Conservation (phyloP, 2,329 filamentous ascomycete species). For the Xylariaceae sp. region DNA sequence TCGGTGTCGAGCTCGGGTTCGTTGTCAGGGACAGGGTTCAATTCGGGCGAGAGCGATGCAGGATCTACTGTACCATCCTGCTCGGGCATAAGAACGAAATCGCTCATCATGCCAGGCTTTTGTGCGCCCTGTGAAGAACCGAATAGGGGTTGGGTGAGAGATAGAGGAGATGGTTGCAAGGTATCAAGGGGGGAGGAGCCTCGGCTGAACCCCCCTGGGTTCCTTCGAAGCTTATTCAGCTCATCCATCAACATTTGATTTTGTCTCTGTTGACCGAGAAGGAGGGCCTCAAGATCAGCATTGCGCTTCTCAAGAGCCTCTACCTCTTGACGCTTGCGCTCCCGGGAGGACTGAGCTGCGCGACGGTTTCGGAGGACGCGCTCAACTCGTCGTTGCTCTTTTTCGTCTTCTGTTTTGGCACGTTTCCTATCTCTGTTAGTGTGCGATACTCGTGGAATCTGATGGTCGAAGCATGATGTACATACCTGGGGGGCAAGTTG, state of each 20-base stretch:
- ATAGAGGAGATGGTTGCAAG: slow-evolving; percentile 44
- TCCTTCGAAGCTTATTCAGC: slow-evolving; percentile 44
- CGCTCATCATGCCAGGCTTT: slow-evolving; percentile 35
- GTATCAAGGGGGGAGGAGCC: slow-evolving; percentile 38
- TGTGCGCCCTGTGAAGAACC: slow-evolving; percentile 30
- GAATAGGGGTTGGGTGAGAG: slow-evolving; percentile 57
- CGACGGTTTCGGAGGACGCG: slow-evolving; percentile 94
- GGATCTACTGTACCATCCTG: slow-evolving; percentile 54
- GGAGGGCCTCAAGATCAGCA: slow-evolving; percentile 60
- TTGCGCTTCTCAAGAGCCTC: slow-evolving; percentile 79
- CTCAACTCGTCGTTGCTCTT: slow-evolving; percentile 96
- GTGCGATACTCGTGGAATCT: slow-evolving; percentile 12
- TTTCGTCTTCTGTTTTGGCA: slow-evolving; percentile 97
- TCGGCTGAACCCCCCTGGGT: slow-evolving; percentile 36
- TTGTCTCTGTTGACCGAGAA: slow-evolving; percentile 55
- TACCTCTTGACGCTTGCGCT: slow-evolving; percentile 84
- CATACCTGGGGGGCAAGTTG: slow-evolving; percentile 82
- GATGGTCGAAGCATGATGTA: slow-evolving; percentile 9
- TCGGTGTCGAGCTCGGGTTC: slow-evolving; percentile 22
- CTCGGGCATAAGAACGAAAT: slow-evolving; percentile 37
- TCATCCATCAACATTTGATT: slow-evolving; percentile 46
- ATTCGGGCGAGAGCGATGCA: slow-evolving; percentile 55
- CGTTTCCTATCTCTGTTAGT: slow-evolving; percentile 62
- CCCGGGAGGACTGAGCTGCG: slow-evolving; percentile 91
- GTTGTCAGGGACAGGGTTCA: slow-evolving; percentile 47